Conservation (phyloP, 202 grass and related monocot genomes). For the Hordeum pubiflorum region DNA sequence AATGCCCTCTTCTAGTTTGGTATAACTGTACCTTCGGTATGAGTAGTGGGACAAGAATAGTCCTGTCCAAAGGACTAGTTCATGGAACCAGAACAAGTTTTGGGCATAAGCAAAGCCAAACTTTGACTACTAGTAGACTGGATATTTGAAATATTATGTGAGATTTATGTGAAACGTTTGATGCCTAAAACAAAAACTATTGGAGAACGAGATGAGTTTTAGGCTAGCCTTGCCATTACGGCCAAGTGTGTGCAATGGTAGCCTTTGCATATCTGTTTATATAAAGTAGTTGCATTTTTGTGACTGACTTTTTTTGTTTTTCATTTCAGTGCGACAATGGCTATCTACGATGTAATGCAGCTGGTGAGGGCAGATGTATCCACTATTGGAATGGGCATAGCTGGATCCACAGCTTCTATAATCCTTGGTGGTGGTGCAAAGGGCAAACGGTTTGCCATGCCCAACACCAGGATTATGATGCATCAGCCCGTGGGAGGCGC, state of each 20-base stretch:
- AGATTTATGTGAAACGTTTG: background rate
- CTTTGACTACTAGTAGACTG: background rate
- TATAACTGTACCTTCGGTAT: background rate
- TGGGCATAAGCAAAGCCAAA: background rate
- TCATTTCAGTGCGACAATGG: conserved; percentile 75
- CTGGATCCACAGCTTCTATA: conserved; percentile 73
- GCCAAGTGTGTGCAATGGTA: background rate
- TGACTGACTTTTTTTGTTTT: background rate
- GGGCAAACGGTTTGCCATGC: conserved; percentile 91
- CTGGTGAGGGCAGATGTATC: conserved; percentile 81
- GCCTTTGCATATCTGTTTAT: background rate
- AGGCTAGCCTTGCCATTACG: background rate
- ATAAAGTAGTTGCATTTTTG: background rate
- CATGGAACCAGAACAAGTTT: background rate
- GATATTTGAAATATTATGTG: background rate
- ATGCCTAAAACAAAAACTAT: background rate
- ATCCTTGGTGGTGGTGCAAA: conserved; percentile 84
- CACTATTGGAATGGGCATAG: conserved; percentile 72
- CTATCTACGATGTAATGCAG: conserved; percentile 86
- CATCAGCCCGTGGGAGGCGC: conserved; percentile 78
- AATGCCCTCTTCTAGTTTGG: background rate
- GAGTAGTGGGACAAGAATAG: background rate
- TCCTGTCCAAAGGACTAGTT: background rate
- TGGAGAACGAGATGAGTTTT: background rate
- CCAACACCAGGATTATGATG: conserved; percentile 92